Evolutionary conservation across 2,329 filamentous ascomycete species (phyloP).

Genomic region (Knufia petricola): DNA sequence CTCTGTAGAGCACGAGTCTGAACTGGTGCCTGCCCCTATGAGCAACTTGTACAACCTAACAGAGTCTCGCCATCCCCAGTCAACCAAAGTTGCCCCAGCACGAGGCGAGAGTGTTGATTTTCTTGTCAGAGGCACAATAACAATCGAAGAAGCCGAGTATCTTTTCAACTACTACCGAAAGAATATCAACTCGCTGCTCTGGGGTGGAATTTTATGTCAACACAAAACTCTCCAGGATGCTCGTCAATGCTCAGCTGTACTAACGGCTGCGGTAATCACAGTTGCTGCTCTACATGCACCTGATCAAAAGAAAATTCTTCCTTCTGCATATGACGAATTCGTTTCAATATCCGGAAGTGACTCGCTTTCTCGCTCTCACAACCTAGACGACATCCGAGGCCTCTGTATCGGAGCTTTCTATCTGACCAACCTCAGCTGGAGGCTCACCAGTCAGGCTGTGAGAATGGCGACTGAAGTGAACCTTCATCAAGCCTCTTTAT

Average conservation of each 20-base stretch:
- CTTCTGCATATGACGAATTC: constrained; percentile 48
- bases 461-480: constrained; percentile 49
- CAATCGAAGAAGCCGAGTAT: constrained; percentile 41
- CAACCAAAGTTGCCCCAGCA: constrained; percentile 31
- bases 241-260: constrained; percentile 43
- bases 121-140: constrained; percentile 40
- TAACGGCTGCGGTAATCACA: constrained; percentile 46
- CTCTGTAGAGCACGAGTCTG: constrained; percentile 22
- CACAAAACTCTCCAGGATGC: constrained; percentile 42
- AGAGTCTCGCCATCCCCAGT: constrained; percentile 41
- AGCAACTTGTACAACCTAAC: constrained; percentile 36
- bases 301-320: constrained; percentile 42
- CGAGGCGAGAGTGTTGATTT: constrained; percentile 40
- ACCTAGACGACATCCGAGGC: constrained; percentile 47
- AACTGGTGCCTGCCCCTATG: constrained; percentile 41
- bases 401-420: constrained; percentile 53
- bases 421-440: constrained; percentile 53
- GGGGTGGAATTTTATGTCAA: constrained; percentile 42
- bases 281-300: constrained; percentile 51
- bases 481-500: constrained; percentile 43
- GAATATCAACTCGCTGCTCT: constrained; percentile 43
- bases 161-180: constrained; percentile 44
- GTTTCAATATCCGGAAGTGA: constrained; percentile 44
- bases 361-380: constrained; percentile 47
- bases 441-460: constrained; percentile 48